Evolutionary conservation across 495 filamentous ascomycete genomes (phyloP).

Genomic region (Penicillium goetzii): DNA sequence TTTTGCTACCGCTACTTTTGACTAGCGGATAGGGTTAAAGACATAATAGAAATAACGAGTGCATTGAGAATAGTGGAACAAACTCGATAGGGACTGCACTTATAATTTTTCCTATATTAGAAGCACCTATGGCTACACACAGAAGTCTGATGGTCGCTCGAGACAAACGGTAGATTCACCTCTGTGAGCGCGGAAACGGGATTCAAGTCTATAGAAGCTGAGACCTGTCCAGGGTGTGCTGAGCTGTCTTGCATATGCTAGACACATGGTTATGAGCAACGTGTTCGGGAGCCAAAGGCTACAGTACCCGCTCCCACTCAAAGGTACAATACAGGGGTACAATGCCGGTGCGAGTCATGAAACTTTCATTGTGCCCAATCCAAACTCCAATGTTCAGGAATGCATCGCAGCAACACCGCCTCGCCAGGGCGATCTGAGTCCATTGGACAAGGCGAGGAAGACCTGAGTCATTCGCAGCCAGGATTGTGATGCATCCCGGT

Average conservation of each 20-base stretch:
- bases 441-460: conserved; percentile 2
- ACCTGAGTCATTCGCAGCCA: neutral
- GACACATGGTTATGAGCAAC: conserved; percentile 9
- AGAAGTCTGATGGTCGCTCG: too few species aligned
- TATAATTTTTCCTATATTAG: too few species aligned
- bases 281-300: conserved; percentile 11
- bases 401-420: neutral
- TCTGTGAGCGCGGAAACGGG: neutral
- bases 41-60: too few species aligned
- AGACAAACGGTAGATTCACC: conserved; percentile 3
- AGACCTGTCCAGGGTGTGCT: conserved; percentile 1
- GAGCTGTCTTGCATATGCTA: conserved; percentile 11
- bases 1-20: too few species aligned
- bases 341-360: conserved; percentile 3
- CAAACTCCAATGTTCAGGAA: neutral
- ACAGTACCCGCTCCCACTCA: neutral
- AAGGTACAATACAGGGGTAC: neutral
- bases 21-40: too few species aligned
- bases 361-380: conserved; percentile 3
- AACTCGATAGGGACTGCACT: too few species aligned
- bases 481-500: neutral
- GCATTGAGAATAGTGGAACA: too few species aligned
- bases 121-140: too few species aligned
- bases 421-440: conserved; percentile 1
- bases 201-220: neutral